phyloP scores from a whole-genome alignment of 1,284 basidiomycete genomes.

The Ganoderma meredithae region DNA sequence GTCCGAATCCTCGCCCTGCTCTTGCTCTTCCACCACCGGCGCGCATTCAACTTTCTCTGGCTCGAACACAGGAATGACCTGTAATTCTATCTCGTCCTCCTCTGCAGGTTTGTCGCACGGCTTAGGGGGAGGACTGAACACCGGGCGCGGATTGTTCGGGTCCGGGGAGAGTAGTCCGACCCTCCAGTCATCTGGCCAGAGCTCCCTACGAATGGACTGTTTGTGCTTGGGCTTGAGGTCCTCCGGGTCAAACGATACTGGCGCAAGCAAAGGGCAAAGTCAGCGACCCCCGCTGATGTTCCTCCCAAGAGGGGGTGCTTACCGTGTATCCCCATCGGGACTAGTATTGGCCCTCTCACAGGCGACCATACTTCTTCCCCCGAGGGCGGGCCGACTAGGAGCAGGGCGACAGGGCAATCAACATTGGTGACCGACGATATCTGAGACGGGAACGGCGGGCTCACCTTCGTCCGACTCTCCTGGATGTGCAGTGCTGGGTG shows the following conservation, averaged over 20 bases:
- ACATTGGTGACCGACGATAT: neutral
- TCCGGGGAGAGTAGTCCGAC: slow-evolving; percentile 3
- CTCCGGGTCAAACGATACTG: neutral
- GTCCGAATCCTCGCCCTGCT: neutral
- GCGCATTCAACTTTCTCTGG: neutral
- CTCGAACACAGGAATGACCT: neutral
- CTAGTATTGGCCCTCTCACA: neutral
- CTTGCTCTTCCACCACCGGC: neutral
- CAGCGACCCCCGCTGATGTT: neutral
- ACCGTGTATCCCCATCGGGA: neutral
- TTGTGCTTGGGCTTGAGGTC: neutral
- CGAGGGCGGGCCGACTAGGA: neutral
- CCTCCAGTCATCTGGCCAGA: neutral
- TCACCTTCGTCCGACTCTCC: neutral
- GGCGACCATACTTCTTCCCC: neutral
- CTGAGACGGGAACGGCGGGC: neutral
- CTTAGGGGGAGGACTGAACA: neutral
- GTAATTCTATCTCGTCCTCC: neutral
- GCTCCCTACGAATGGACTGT: neutral
- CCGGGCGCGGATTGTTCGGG: neutral
- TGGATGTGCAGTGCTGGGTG: neutral
- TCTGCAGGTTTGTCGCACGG: neutral
- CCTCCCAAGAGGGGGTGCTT: neutral
- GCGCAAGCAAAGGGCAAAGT: neutral
- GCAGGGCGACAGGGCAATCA: neutral